Base-by-base conservation (phyloP, 768 basidiomycete species). In the Russula ochroleuca region DNA sequence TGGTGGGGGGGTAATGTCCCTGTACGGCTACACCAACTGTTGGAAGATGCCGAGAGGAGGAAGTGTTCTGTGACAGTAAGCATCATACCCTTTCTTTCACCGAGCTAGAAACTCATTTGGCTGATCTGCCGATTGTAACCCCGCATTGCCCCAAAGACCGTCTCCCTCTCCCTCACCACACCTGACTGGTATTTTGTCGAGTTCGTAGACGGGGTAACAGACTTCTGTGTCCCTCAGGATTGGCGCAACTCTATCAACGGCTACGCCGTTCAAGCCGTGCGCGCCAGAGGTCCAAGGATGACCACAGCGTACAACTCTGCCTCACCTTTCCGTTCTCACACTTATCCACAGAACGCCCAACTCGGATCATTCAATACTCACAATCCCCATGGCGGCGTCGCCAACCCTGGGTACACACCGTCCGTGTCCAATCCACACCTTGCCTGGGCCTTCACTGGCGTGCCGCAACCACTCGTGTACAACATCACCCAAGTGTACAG, bases 151-250 rank as follows among this genome's bases (percentile, higher is more conserved):
- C 0, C 21, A 15, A 48, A 64, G 63, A 56, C 47, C 3, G 63
- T 52, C 9, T 40, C 59, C 7, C 63, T 64, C 19, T 64, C 63
- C n/a, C 63, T 64, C 9, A 11, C 55, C n/a, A 17, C 41, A 3
- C 2, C 28, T 0, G 21, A 2, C 40, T 61, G 63, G 63, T 64
- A 41, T 56, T 64, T 64, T 48, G 10, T 64, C 63, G 40, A 64
- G 28, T 61, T 64, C 33, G 33, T 23, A 5, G 63, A 61, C 33
- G 59, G 63, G 3, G 33, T 19, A 14, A 56, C 59, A 9, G 5
- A 43, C 0, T 64, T 35, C n/a, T 14, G 5, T 4, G 40, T 64
- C 6, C 63, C 63, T 5, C 35, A 31, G 28, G 40, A 15, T 14
- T 64, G 63, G 63, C 63, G 56, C 48, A 9, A 14, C 3, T 1